Evolutionary conservation across 495 filamentous ascomycete genomes (phyloP), one percentile per base, ranked within the genome.

Genomic region (Ramalina peruviana): DNA sequence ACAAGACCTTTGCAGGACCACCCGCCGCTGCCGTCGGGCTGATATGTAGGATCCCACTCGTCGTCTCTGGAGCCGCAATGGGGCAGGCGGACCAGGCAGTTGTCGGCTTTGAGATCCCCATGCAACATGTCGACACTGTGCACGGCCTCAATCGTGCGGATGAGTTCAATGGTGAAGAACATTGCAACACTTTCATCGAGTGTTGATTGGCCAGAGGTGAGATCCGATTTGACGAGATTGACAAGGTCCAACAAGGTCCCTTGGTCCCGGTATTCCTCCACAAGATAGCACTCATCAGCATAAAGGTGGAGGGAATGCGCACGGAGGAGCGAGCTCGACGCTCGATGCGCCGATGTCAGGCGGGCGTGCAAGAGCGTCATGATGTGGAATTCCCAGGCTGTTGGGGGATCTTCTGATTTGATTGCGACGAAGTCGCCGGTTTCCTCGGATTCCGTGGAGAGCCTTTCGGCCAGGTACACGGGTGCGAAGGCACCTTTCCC

Each of bases 331-430:
- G 83, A 89, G 0, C 84, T 80, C 0, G 75, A 70, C 0, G 83
- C 80, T 3, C 89, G 81, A 50, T 74, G 63, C 13, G 75, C 73
- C 11, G 77, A 70, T 0, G 75, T 79, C 0, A 97, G 71, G 6
- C 92, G 84, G 1, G 76, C 69, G 46, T 88, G 80, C 2, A 86
- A 78, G 23, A 84, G 77, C 1, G 83, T 81, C 69, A 96, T 90
- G 66, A 98, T 93, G 64, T 95, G 85, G 63, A 96, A 98, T 60
- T 98, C 92, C 92, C 93, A 98, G 1, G 85, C 68, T 13, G 78
- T 81, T 0, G 89, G 86, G 4, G 89, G 88, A 43, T 83, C 78
- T 62, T 98, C 92, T 74, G 94, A 83, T 64, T 98, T 98, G 54
- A 98, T 69, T 1, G 92, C 92, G 63, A 95, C 86, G 17, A 89